These are phyloP conservation scores for Arthrobotrys sinensis DNA, from an alignment of 2,329 filamentous ascomycete genomes.

Conservation along the genomic window DNA sequence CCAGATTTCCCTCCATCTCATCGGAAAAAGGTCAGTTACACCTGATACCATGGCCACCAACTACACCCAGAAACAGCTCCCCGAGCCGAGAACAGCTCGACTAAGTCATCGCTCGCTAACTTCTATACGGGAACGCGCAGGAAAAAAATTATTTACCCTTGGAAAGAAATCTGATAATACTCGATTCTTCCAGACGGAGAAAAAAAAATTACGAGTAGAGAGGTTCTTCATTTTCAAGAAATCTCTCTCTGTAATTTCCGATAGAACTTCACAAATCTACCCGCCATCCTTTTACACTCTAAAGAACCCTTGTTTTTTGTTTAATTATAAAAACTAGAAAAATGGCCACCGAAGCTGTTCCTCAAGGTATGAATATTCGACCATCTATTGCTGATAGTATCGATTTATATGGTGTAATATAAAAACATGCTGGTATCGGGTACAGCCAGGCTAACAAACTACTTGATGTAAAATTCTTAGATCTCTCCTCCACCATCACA, in stretches of 20 bases:
- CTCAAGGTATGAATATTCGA: slow-evolving; percentile 37
- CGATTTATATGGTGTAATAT: not conserved
- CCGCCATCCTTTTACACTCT: slow-evolving; percentile 9
- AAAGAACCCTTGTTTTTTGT: slow-evolving; percentile 28
- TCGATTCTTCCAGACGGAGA: slow-evolving; percentile 40
- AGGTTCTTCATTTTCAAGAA: slow-evolving; percentile 17
- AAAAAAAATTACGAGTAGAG: slow-evolving; percentile 14
- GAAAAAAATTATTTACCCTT: slow-evolving; percentile 30
- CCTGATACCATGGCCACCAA: not conserved
- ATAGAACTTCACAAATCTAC: slow-evolving; percentile 16
- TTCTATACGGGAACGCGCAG: slow-evolving; percentile 40
- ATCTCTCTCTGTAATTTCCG: not conserved
- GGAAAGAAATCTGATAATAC: slow-evolving; percentile 29
- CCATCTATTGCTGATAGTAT: not conserved
- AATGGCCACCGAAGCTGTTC: slow-evolving; percentile 44
- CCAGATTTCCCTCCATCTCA: slow-evolving; percentile 2
- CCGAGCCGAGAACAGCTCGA: slow-evolving; percentile 25
- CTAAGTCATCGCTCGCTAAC: slow-evolving; percentile 39
- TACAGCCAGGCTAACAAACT: slow-evolving; percentile 24
- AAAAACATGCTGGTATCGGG: not conserved
- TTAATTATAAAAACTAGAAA: slow-evolving; percentile 33
- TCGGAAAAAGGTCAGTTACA: slow-evolving; percentile 32
- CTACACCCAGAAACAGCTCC: not conserved
- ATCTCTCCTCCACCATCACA: slow-evolving; percentile 47
- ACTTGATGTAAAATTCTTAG: slow-evolving; percentile 27